phyloP scores from a whole-genome alignment of 1,284 basidiomycete genomes.

The Golubevia sp. region DNA sequence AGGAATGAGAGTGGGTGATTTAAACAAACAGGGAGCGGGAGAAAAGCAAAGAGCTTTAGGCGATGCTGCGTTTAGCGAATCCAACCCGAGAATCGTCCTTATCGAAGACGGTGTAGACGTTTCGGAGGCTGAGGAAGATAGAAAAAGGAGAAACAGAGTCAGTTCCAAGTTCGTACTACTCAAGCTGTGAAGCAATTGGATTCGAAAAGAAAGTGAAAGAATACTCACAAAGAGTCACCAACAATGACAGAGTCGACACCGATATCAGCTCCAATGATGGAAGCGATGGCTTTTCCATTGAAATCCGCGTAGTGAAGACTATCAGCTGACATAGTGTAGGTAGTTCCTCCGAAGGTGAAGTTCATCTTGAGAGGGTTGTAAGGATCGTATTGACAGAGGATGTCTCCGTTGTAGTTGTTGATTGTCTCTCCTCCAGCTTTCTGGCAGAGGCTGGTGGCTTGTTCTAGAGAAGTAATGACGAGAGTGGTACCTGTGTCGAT shows the following conservation, averaged over 20 bases:
- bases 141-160: neutral
- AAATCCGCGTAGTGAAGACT: neutral
- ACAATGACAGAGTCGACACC: neutral
- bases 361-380: neutral
- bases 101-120: neutral
- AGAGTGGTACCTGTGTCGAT: neutral
- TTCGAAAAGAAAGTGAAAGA: too few relatives aligned
- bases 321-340: neutral
- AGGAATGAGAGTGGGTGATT: too few relatives aligned
- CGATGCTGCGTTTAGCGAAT: too few relatives aligned
- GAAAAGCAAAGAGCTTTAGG: too few relatives aligned
- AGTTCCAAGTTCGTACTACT: neutral
- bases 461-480: neutral
- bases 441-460: neutral
- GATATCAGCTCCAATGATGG: neutral
- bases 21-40: too few relatives aligned
- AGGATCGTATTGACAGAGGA: neutral
- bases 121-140: conserved; percentile 2
- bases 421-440: neutral
- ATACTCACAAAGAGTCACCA: neutral
- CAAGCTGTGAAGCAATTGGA: too few relatives aligned
- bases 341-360: neutral
- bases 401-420: neutral
- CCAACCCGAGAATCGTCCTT: neutral
- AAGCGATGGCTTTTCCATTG: neutral